Base-by-base conservation (phyloP, 768 basidiomycete species). In the Russula brevipes region DNA sequence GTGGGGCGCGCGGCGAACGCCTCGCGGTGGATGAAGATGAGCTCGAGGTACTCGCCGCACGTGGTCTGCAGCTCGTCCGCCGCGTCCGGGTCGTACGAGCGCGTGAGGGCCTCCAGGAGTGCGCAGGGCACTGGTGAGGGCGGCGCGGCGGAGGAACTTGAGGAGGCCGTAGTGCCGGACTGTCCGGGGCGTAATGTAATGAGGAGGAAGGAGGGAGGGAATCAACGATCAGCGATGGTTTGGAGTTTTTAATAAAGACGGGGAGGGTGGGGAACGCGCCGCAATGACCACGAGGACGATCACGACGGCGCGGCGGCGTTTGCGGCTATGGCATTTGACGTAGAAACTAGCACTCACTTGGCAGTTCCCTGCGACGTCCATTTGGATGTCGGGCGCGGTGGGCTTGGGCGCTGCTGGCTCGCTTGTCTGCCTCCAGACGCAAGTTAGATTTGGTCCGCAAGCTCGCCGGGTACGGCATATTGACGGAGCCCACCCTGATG, bases 1-100 rank as follows among this genome's bases (percentile, higher is more conserved):
- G 77, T 75, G 19, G 89, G 88, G 70, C 77, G 85, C 10, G 85
- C 81, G 65, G 74, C 76, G 64, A 86, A 78, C 42, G 87, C 82
- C 71, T 86, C 84, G 70, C 89, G 87, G 75, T 91, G 89, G 0
- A 84, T 83, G 74, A 89, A 88, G 69, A 91, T 85, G 56, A 81
- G 79, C 70, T 91, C 89, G 73, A 91, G 81, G 70, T 89, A 91
- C 62, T 82, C 87, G 69, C 88, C 88, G 75, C 81, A 80, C 52
- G 86, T 87, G 59, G 86, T 89, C 68, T 74, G 73, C 62, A 78
- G 74, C 8, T 62, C 68, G 53, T 66, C 72, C 60, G 71, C 44
- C 3, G 55, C 60, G 11, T 68, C 69, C 63, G 72, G 63, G 60
- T 66, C 66, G 67, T 66, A 68, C 7, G 52, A 61, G 30, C 36